Conservation (phyloP, 208 protist genomes). For the Trypanosoma melophagium region DNA sequence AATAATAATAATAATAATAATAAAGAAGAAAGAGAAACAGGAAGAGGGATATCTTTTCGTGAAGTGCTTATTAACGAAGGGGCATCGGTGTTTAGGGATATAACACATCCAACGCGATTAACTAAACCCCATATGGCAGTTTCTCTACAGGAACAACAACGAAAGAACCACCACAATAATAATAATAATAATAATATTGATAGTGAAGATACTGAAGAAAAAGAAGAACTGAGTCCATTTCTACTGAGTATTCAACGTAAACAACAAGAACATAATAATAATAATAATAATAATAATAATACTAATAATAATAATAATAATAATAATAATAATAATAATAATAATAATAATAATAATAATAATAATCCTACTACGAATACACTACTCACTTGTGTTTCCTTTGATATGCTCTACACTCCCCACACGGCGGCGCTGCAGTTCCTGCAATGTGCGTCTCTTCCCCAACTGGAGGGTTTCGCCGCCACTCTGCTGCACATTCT, state of each 20-base stretch:
- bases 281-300: too few species aligned
- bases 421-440: background rate
- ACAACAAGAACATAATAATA: background rate
- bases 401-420: slow-evolving; percentile 1
- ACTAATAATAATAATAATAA: too few species aligned
- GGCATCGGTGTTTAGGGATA: background rate
- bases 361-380: too few species aligned
- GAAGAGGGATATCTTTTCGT: too few species aligned
- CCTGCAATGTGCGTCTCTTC: background rate
- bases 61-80: background rate
- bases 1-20: too few species aligned
- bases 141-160: too few species aligned
- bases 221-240: background rate
- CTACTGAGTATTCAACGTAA: background rate
- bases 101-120: background rate
- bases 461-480: background rate
- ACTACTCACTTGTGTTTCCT: background rate
- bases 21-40: too few species aligned
- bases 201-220: background rate
- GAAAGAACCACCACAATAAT: background rate
- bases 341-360: too few species aligned
- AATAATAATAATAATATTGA: background rate
- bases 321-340: too few species aligned
- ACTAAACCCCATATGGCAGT: too few species aligned
- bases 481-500: background rate